These are phyloP conservation scores for Aspergillus bombycis DNA, from an alignment of 2,329 filamentous ascomycete genomes.

Conservation along the genomic window DNA sequence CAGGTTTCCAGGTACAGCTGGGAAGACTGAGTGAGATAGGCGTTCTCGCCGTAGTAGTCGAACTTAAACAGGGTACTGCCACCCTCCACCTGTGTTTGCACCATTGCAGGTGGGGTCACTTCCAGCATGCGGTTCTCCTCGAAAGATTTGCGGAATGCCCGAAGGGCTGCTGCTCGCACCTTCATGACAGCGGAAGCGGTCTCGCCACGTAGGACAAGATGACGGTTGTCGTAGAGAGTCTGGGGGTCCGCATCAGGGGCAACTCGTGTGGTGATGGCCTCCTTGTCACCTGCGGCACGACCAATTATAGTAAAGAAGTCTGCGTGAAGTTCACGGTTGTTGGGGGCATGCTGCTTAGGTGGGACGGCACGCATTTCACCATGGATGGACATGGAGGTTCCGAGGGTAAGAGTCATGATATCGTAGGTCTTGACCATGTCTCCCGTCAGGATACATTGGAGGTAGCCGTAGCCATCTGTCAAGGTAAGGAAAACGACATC, in stretches of 20 bases:
- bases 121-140: constrained; percentile 77
- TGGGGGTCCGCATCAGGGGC: constrained; percentile 70
- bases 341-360: constrained; percentile 74
- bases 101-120: constrained; percentile 85
- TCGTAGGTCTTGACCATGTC: constrained; percentile 90
- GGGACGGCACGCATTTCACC: constrained; percentile 85
- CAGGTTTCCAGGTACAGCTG: constrained; percentile 98
- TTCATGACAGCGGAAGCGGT: constrained; percentile 83
- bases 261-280: constrained; percentile 86
- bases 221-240: constrained; percentile 77
- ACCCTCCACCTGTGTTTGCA: constrained; percentile 94
- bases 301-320: constrained; percentile 85
- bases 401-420: constrained; percentile 79
- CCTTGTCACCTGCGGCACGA: constrained; percentile 80
- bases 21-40: constrained; percentile 94
- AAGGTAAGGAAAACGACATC: constrained; percentile 85
- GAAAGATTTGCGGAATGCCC: constrained; percentile 78
- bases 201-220: constrained; percentile 84
- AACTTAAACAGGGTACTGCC: constrained; percentile 89
- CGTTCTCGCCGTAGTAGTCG: constrained; percentile 84
- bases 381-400: constrained; percentile 82
- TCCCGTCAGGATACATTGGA: constrained; percentile 83
- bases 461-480: constrained; percentile 77
- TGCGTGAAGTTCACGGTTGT: constrained; percentile 84
- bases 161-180: constrained; percentile 78